Base-by-base conservation (phyloP, 345 rosid genomes). In the Salix exigua region DNA sequence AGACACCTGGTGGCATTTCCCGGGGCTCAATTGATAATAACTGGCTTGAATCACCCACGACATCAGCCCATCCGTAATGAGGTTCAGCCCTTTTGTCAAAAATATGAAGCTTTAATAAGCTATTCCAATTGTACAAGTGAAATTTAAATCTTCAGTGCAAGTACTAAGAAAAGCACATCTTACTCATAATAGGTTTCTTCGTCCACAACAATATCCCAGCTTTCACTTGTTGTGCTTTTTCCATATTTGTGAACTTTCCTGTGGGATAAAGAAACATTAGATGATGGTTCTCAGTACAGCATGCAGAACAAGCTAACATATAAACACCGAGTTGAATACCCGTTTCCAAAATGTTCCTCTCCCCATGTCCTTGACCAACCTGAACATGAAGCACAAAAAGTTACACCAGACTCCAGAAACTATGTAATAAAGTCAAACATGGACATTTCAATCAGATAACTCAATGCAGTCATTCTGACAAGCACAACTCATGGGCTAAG, bases 301-400 rank as follows among this genome's bases (percentile, higher is more conserved):
- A 68, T 0, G 16, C n/a, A 58, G 18, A 61, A 38, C 25, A 67
- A 33, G 8, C 44, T 67, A 21, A 40, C 18, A 33, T 37, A 7
- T 31, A 33, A 73, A 19, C n/a, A 42, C 31, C 28, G 81, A 60
- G 76, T 72, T 83, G 50, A 83, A 30, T 89, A 96, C 99, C 99
- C 94, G 13, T 96, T 91, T 87, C 99, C 99, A 48, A 93, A 91
- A 78, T 96, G 98, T 81, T 96, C 99, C 81, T 96, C 99, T 38
- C 99, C 98, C 98, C 99, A 96, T 16, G 97, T 96, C 84, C 98
- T 91, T 73, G 98, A 93, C 99, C 98, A 96, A 76, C 98, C 98
- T 96, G 79, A 37, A 73, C 16, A 73, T 28, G 18, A 80, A 68
- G 69, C 44, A 21, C 26, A 14, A 18, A 0, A 30, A 67, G 70